These are phyloP conservation scores for Stentor coeruleus DNA, from an alignment of 73 alveolate genomes.

Conservation along the genomic window DNA sequence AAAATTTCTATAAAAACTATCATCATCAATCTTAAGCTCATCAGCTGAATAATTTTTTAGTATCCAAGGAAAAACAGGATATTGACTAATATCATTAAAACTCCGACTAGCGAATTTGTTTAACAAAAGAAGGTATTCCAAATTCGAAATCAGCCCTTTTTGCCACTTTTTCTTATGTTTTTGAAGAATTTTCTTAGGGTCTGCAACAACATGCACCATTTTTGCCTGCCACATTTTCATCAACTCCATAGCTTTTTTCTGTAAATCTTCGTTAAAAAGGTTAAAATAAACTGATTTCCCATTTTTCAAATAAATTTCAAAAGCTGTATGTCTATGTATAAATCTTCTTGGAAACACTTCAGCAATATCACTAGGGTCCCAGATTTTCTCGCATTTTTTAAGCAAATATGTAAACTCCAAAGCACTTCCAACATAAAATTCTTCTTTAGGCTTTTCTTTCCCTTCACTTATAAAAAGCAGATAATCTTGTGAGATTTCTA, in stretches of 20 bases:
- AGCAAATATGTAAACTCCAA: neutral
- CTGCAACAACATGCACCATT: neutral
- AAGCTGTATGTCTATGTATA: conserved; percentile 39
- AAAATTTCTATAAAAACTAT: conserved; percentile 79
- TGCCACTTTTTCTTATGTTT: conserved; percentile 17
- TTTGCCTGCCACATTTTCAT: conserved; percentile 31
- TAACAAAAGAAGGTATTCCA: conserved; percentile 72
- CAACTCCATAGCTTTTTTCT: conserved; percentile 10
- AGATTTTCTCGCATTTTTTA: neutral
- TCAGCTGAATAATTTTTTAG: conserved; percentile 61
- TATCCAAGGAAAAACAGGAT: conserved; percentile 98
- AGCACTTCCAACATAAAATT: neutral
- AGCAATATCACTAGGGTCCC: conserved; percentile 22
- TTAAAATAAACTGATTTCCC: conserved; percentile 43
- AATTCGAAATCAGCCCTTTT: conserved; percentile 70
- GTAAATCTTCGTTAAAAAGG: conserved; percentile 27
- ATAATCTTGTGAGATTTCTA: conserved; percentile 20
- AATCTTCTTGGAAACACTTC: conserved; percentile 49
- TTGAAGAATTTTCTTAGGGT: conserved; percentile 22
- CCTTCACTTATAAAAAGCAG: neutral
- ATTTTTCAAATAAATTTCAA: conserved; percentile 38
- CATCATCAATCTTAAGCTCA: conserved; percentile 47
- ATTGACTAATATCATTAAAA: conserved; percentile 85
- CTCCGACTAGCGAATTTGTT: conserved; percentile 87
- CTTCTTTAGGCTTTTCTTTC: conserved; percentile 16